Evolutionary conservation across 2,329 filamentous ascomycete genomes (phyloP).

Genomic region (Leptographium wingfieldii): DNA sequence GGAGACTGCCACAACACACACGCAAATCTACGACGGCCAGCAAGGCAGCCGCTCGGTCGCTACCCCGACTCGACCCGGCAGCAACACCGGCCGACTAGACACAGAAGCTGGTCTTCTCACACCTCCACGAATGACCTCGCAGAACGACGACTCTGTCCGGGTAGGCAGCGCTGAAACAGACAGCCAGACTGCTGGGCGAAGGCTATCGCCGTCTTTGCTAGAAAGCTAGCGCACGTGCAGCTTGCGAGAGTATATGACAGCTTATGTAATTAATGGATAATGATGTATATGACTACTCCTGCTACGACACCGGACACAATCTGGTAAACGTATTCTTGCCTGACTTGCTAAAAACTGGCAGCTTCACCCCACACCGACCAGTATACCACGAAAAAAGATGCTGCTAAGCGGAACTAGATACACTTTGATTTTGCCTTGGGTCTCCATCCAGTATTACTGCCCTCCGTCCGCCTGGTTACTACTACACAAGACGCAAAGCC

Average conservation of each 20-base stretch:
- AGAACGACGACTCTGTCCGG: neutral
- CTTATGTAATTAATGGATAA: neutral
- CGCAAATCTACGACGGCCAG: neutral
- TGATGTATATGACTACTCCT: neutral
- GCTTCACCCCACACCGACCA: neutral
- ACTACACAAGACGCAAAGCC: slow-evolving; percentile 1
- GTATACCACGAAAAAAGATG: neutral
- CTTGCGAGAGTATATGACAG: neutral
- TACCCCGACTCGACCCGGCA: neutral
- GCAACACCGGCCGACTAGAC: neutral
- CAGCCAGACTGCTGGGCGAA: neutral
- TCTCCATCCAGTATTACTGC: neutral
- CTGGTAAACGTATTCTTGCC: neutral
- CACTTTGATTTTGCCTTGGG: neutral
- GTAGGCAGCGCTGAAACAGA: no score
- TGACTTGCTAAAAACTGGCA: neutral
- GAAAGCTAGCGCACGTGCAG: neutral
- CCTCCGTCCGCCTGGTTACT: neutral
- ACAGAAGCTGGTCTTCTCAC: neutral
- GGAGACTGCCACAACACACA: no score
- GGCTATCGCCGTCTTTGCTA: neutral
- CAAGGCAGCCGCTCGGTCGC: neutral
- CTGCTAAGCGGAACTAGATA: neutral
- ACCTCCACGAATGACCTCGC: neutral
- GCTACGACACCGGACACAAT: neutral